Evolutionary conservation across 352 stramenopile species (phyloP), one percentile per base, ranked within the genome.

Genomic region (Phytophthora rubi): DNA sequence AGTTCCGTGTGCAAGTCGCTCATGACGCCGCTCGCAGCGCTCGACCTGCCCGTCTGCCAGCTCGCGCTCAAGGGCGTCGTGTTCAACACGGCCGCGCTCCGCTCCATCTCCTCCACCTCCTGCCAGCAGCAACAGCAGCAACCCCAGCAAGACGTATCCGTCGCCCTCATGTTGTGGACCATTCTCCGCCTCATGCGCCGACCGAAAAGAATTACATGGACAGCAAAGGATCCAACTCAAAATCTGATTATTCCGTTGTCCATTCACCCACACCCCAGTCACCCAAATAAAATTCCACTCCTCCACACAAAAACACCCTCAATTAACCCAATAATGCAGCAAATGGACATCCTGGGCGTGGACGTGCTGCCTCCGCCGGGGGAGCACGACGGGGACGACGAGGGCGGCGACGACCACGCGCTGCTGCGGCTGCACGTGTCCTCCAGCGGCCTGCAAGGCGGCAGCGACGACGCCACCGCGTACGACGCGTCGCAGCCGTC

Each of bases 261-360:
- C 23, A 26, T 26, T 26, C 23, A 26, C 23, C 23, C 23, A 26
- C 1, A 26, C 23, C 2, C 23, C 23, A 26, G 2, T 26, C 23
- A 26, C 23, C 23, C 23, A 26, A 26, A 26, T 26, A 26, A 26
- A 26, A 26, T 26, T 26, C 23, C 23, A 26, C 1, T 26, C 23
- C 23, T 3, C 1, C 1, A 26, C 23, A 1, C 23, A 26, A 26
- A 26, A 26, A 26, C 23, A 26, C 23, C 23, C 1, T 26, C 23
- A 26, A 1, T 26, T 37, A 37, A 37, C 32, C 32, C 23, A 39
- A 39, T 12, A 39, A 45, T 45, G 39, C 39, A 47, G 13, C 45
- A 52, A 44, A 80, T 80, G 72, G 52, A 71, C 56, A 73, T 74
- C 1, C 32, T 80, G 6, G 53, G 48, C 56, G 66, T 77, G 32